These are phyloP conservation scores for Xylaria bambusicola DNA, from an alignment of 495 filamentous ascomycete species.

Conservation along the genomic window DNA sequence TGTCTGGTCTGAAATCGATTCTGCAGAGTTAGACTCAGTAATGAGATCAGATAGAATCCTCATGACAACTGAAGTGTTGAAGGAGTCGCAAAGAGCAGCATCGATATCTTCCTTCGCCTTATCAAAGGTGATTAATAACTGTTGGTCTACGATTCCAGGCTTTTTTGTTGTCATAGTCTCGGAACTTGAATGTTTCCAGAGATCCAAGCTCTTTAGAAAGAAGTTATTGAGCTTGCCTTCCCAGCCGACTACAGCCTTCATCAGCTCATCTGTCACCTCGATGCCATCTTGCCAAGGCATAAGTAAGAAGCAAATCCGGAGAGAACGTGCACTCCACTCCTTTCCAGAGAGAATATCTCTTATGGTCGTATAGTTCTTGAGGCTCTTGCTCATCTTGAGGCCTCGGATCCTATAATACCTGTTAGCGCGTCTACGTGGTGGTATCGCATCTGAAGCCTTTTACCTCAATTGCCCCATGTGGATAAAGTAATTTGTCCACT, in stretches of 20 bases:
- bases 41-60: slow-evolving; percentile 64
- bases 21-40: slow-evolving; percentile 62
- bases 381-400: slow-evolving; percentile 76
- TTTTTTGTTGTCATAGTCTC: slow-evolving; percentile 16
- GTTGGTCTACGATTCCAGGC: slow-evolving; percentile 24
- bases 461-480: slow-evolving; percentile 67
- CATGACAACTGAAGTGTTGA: slow-evolving; percentile 72
- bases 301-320: slow-evolving; percentile 73
- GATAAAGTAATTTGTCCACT: slow-evolving; percentile 84
- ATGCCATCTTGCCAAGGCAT: slow-evolving; percentile 73
- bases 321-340: slow-evolving; percentile 62
- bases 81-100: slow-evolving; percentile 69
- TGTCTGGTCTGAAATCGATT: slow-evolving; percentile 38
- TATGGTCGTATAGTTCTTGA: slow-evolving; percentile 84
- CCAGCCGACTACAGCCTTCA: slow-evolving; percentile 63
- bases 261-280: slow-evolving; percentile 72
- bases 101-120: slow-evolving; percentile 57
- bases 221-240: slow-evolving; percentile 75
- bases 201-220: slow-evolving; percentile 59
- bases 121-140: slow-evolving; percentile 43
- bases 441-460: not conserved
- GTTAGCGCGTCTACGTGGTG: slow-evolving; percentile 8
- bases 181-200: slow-evolving; percentile 23
- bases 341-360: slow-evolving; percentile 57
- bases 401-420: slow-evolving; percentile 65